Percentiles rank a stretch among this genome's conserved stretches.
These are phyloP conservation scores for Sclerotinia sclerotiorum DNA, from an alignment of 2,329 filamentous ascomycete genomes.

Conservation along the genomic window DNA sequence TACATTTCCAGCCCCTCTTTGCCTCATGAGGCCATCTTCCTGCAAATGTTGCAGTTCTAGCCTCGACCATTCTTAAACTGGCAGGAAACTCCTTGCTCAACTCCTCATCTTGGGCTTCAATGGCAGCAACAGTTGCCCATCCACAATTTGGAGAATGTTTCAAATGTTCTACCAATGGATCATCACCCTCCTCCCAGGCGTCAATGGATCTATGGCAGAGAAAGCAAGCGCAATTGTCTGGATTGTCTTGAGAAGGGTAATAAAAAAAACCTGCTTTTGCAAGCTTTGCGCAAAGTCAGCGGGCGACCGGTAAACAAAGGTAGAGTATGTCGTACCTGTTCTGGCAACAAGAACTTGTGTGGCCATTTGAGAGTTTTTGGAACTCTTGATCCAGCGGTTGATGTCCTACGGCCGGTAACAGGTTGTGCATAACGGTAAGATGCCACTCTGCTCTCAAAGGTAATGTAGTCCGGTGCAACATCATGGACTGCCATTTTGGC, in stretches of 20 bases:
- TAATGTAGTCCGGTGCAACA: slow-evolving; percentile 52
- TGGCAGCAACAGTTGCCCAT: slow-evolving; percentile 74
- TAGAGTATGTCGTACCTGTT: slow-evolving; percentile 53
- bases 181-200: slow-evolving; percentile 87
- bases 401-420: slow-evolving; percentile 67
- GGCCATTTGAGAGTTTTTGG: slow-evolving; percentile 71
- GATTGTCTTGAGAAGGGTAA: slow-evolving; percentile 68
- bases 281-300: slow-evolving; percentile 56
- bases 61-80: slow-evolving; percentile 67
- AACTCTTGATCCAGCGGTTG: slow-evolving; percentile 59
- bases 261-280: slow-evolving; percentile 92
- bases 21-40: slow-evolving; percentile 84
- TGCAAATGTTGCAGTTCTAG: slow-evolving; percentile 81
- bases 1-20: slow-evolving; percentile 87
- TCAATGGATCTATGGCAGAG: slow-evolving; percentile 80
- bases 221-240: slow-evolving; percentile 90
- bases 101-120: slow-evolving; percentile 61
- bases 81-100: slow-evolving; percentile 72
- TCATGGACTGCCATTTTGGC: slow-evolving; percentile 34
- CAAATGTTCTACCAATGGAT: slow-evolving; percentile 80
- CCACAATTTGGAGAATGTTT: slow-evolving; percentile 80
- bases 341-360: slow-evolving; percentile 64
- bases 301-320: neutral
- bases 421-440: slow-evolving; percentile 72
- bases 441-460: slow-evolving; percentile 72